Conservation (phyloP, 768 basidiomycete genomes). For the Rickenella mellea region DNA sequence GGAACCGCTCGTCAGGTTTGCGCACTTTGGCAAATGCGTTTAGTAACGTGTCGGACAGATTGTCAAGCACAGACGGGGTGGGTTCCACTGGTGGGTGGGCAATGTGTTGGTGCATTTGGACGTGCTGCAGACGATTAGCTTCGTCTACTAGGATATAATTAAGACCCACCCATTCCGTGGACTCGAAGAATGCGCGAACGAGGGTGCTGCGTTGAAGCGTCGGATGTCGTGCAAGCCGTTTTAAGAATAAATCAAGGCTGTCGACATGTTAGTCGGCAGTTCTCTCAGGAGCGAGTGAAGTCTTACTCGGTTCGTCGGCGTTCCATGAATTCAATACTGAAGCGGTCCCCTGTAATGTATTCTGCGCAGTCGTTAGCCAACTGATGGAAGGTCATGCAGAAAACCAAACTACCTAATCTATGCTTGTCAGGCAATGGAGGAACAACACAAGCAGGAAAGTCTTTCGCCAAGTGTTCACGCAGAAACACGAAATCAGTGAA, state of each 20-base stretch:
- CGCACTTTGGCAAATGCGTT: constrained; percentile 94
- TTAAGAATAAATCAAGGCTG: constrained; percentile 87
- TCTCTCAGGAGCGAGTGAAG: constrained; percentile 2
- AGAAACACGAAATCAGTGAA: constrained; percentile 98
- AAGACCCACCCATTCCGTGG: constrained; percentile 88
- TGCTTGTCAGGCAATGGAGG: constrained; percentile 96
- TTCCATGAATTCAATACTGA: constrained; percentile 96
- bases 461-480: constrained; percentile 74
- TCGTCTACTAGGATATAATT: constrained; percentile 3
- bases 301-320: constrained; percentile 78
- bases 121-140: constrained; percentile 46
- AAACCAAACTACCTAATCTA: constrained; percentile 62
- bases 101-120: constrained; percentile 93
- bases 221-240: constrained; percentile 87
- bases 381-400: background rate
- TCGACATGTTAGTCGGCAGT: background rate
- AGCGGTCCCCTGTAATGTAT: constrained; percentile 95
- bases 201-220: constrained; percentile 87
- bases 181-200: constrained; percentile 90
- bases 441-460: constrained; percentile 97
- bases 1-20: constrained; percentile 94
- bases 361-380: constrained; percentile 35
- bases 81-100: constrained; percentile 85
- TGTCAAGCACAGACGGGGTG: constrained; percentile 78
- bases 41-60: constrained; percentile 88